Conservation (phyloP, 2,329 filamentous ascomycete species). For the Aureobasidium pullulans region DNA sequence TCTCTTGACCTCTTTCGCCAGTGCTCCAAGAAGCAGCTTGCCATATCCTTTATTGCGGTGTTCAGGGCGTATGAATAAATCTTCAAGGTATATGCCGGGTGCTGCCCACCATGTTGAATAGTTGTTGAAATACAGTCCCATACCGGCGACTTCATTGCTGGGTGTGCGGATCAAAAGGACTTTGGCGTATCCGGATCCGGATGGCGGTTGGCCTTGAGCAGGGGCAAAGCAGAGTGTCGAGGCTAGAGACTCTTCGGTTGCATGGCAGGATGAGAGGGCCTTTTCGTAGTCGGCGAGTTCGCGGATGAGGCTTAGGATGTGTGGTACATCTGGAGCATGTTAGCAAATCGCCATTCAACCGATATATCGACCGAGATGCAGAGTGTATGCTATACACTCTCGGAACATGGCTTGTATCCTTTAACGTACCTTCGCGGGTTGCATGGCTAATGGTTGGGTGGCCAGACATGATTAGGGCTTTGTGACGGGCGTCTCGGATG, state of each 20-base stretch:
- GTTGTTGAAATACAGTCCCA: slow-evolving; percentile 92
- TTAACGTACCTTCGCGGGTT: slow-evolving; percentile 48
- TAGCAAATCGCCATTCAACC: neutral
- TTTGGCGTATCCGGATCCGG: slow-evolving; percentile 58
- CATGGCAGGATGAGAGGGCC: slow-evolving; percentile 63
- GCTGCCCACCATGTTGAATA: slow-evolving; percentile 89
- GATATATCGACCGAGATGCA: too few relatives aligned
- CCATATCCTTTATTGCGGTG: slow-evolving; percentile 75
- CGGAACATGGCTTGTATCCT: neutral
- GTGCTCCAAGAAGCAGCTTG: slow-evolving; percentile 60
- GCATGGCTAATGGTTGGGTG: slow-evolving; percentile 49
- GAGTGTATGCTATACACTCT: neutral
- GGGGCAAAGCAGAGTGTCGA: slow-evolving; percentile 71
- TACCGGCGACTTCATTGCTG: slow-evolving; percentile 52
- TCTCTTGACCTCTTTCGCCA: slow-evolving; percentile 71
- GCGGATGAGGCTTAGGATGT: slow-evolving; percentile 74
- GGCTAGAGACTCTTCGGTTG: slow-evolving; percentile 65
- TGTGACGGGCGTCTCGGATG: too few relatives aligned
- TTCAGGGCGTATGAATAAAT: slow-evolving; percentile 70
- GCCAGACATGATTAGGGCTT: neutral
- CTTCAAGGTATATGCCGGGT: slow-evolving; percentile 87
- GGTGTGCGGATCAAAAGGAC: slow-evolving; percentile 56
- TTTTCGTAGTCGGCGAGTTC: slow-evolving; percentile 87
- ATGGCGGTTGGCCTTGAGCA: slow-evolving; percentile 31
- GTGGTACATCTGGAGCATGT: slow-evolving; percentile 58